phyloP scores from a whole-genome alignment of 1,284 basidiomycete genomes.

The Papiliotrema laurentii region DNA sequence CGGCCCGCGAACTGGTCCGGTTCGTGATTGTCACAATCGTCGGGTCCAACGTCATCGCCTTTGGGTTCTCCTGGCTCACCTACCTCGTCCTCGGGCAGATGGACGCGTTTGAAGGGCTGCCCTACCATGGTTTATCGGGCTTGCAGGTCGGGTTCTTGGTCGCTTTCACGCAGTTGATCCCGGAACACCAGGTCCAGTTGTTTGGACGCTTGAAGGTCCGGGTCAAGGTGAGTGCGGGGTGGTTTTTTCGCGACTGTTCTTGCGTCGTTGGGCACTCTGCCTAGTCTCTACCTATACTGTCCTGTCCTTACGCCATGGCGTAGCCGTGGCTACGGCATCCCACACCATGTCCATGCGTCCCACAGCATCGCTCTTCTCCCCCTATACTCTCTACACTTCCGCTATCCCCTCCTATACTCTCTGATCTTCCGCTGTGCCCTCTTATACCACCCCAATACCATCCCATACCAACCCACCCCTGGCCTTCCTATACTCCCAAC shows the following conservation, averaged over 20 bases:
- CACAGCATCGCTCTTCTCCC: too few relatives aligned
- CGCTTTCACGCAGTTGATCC: conserved; percentile 94
- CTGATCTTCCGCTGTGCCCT: too few relatives aligned
- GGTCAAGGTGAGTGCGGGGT: conserved; percentile 66
- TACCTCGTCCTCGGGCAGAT: conserved; percentile 42
- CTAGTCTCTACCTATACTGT: too few relatives aligned
- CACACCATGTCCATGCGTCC: too few relatives aligned
- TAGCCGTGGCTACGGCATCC: too few relatives aligned
- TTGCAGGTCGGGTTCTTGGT: conserved; percentile 88
- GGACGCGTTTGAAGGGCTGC: conserved; percentile 61
- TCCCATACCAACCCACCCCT: too few relatives aligned
- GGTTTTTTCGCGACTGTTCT: too few relatives aligned
- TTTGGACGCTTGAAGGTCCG: conserved; percentile 78
- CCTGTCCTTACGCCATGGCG: too few relatives aligned
- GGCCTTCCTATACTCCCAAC: too few relatives aligned
- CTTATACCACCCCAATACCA: too few relatives aligned
- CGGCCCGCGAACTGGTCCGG: conserved; percentile 74
- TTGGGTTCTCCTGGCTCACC: conserved; percentile 53
- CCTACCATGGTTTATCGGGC: conserved; percentile 87
- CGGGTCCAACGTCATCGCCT: conserved; percentile 80
- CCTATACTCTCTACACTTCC: too few relatives aligned
- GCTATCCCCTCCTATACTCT: too few relatives aligned
- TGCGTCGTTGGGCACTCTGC: not conserved
- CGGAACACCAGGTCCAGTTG: conserved; percentile 93
- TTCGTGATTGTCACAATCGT: conserved; percentile 76